Base-by-base conservation (phyloP, 805 yeast species). In the Pichia rugopelliculosa region DNA sequence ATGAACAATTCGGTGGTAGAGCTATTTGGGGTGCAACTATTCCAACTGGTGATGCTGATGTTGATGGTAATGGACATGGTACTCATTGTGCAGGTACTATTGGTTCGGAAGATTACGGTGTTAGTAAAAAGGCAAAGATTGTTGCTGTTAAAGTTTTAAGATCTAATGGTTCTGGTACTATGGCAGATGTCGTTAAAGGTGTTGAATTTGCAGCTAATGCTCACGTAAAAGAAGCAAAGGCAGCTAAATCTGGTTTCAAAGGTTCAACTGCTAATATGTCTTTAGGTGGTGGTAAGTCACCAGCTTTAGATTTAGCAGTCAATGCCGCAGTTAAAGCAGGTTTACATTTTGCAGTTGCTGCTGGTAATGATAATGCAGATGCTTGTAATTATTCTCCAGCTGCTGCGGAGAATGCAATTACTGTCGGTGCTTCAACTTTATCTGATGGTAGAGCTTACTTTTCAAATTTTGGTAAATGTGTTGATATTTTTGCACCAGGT, bases 11-110 rank as follows among this genome's bases (percentile, higher is more conserved):
- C 59, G 83, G 71, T 11, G 90, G 90, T 41, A 80, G 96, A 70
- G 95, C 96, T 40, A 63, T 64, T 36, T 87, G 95, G 95, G 96
- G 96, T 56, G 75, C 81, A 44, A 87, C 95, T 49, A 73, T 87
- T 55, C 95, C 95, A 56, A 57, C 66, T 45, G 83, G 82, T 58
- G 87, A 80, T 57, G 75, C 74, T 46, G 88, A 82, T 56, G 59
- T 73, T 39, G 96, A 90, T 64, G 93, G 88, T 45, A 85, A 87
- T 59, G 97, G 96, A 44, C 97, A 89, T 68, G 97, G 97, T 60
- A 87, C 96, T 41, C 97, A 89, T 62, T 87, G 95, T 71, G 96
- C 96, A n/a, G 97, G 96, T 68, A 88, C 95, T 33, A 87, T 90
- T 59, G 96, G 83, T 44, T 84, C 93, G 21, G 72, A 73, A 51